phyloP scores from a whole-genome alignment of 768 basidiomycete genomes.

The Boletus rufocinnamomeus region DNA sequence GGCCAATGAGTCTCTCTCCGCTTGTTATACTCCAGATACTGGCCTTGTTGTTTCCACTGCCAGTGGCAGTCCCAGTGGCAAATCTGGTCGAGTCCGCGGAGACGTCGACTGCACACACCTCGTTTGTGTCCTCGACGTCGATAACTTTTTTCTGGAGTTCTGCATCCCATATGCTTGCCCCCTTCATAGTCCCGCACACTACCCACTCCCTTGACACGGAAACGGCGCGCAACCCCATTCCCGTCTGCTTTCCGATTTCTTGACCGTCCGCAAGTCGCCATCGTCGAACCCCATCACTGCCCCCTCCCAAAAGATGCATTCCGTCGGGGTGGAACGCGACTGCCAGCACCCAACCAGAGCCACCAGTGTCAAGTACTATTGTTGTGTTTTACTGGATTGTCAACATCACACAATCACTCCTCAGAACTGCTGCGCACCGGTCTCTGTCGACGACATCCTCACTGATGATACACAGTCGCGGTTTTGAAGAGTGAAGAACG shows the following conservation, averaged over 20 bases:
- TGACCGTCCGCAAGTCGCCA: too few species aligned
- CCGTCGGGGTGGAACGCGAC: too few species aligned
- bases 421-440: too few species aligned
- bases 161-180: neutral
- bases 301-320: too few species aligned
- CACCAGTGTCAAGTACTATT: too few species aligned
- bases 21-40: neutral
- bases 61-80: neutral
- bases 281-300: too few species aligned
- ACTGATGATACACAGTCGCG: neutral
- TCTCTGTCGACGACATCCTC: neutral
- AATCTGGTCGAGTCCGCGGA: neutral
- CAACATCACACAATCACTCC: too few species aligned
- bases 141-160: neutral
- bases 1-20: neutral
- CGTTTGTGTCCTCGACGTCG: neutral
- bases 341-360: too few species aligned
- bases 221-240: too few species aligned
- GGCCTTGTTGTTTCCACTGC: neutral
- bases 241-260: too few species aligned
- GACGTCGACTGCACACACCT: neutral
- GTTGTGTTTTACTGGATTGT: too few species aligned
- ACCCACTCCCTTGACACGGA: neutral
- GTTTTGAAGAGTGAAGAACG: neutral
- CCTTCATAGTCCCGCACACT: neutral